Evolutionary conservation across 441 rosid species (phyloP).

Genomic region (Croton laevigatus): DNA sequence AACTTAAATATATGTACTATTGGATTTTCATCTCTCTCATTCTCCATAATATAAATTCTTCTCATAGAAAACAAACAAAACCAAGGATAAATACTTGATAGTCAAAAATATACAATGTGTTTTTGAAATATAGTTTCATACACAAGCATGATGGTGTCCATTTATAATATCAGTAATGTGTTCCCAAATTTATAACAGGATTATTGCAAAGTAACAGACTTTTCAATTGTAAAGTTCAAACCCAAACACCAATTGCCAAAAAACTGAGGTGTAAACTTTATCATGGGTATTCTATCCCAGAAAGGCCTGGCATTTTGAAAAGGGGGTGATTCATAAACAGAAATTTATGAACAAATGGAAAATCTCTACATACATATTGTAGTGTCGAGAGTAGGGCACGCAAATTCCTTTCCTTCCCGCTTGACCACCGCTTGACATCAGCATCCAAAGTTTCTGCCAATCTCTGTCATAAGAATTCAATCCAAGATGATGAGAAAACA

Average conservation of each 20-base stretch:
- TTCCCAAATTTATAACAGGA: too few species aligned
- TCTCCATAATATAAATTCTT: background rate
- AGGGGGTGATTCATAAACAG: background rate
- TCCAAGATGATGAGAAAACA: conserved; percentile 19
- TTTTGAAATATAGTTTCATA: background rate
- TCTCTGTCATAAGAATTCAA: conserved; percentile 48
- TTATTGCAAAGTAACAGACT: background rate
- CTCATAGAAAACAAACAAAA: conserved; percentile 6
- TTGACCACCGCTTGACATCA: conserved; percentile 92
- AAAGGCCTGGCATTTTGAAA: background rate
- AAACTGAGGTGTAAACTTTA: background rate
- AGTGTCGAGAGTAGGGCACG: conserved; percentile 92
- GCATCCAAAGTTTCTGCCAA: conserved; percentile 76
- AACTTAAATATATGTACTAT: background rate
- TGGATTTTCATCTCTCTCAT: too few species aligned
- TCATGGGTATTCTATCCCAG: background rate
- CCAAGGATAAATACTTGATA: background rate
- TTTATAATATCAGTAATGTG: background rate
- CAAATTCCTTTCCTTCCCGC: conserved; percentile 83
- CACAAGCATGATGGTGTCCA: background rate
- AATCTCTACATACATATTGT: conserved; percentile 58
- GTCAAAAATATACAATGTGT: background rate
- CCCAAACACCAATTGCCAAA: background rate
- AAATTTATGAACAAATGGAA: conserved; percentile 10
- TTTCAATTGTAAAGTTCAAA: background rate